Conservation (phyloP, 495 filamentous ascomycete genomes). For the Chaetomium fimeti region DNA sequence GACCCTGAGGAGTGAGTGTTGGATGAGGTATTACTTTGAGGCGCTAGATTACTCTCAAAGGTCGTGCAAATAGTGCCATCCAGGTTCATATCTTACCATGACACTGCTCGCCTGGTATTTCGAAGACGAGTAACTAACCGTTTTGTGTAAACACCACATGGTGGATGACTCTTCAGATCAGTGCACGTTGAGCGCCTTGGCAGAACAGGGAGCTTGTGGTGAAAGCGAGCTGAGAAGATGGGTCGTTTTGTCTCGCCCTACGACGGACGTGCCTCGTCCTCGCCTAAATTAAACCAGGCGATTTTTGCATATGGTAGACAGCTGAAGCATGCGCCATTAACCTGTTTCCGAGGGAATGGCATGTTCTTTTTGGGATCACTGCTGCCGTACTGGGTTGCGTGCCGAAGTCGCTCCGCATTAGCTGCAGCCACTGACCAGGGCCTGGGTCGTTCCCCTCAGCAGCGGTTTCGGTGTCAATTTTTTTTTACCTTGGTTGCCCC, state of each 20-base stretch:
- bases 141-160: too few species aligned
- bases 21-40: too few species aligned
- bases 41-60: too few species aligned
- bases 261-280: not conserved
- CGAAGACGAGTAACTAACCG: too few species aligned
- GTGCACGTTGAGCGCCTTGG: too few species aligned
- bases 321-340: constrained; percentile 1
- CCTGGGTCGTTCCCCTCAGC: constrained; percentile 12
- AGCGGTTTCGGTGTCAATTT: constrained; percentile 43
- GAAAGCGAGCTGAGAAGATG: not conserved
- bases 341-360: not conserved
- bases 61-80: too few species aligned
- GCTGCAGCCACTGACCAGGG: constrained; percentile 12
- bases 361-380: not conserved
- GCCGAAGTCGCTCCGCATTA: constrained; percentile 22
- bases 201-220: too few species aligned
- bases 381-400: not conserved
- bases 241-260: not conserved
- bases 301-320: not conserved
- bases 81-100: too few species aligned
- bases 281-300: not conserved
- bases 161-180: too few species aligned
- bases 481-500: constrained; percentile 36
- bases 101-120: too few species aligned
- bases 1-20: too few species aligned